Base-by-base conservation (phyloP, 2,329 filamentous ascomycete genomes). In the Colletotrichum sublineola region DNA sequence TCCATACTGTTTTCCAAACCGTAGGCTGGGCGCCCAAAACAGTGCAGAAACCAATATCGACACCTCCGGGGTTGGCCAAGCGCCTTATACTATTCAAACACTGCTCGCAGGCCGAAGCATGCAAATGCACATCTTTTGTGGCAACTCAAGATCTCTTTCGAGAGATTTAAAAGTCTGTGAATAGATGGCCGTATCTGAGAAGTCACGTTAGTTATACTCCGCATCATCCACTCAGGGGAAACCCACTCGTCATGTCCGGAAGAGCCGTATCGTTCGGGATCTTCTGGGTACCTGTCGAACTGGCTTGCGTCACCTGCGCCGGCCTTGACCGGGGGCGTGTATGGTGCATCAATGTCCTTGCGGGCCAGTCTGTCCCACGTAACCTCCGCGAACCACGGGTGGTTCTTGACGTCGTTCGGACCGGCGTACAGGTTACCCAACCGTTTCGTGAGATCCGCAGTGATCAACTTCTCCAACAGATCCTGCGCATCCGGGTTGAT, bases 311-410 rank as follows among this genome's bases (percentile, higher is more conserved):
- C 96, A 71, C 96, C 96, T 40, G 94, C 92, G 53, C 96, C 96
- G 53, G 94, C 95, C 81, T 96, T 93, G 74, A 99, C 96, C 0
- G 96, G 96, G 20, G 96, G 96, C 67, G 97, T 96, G 81, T 99
- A 99, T 6, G 96, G 96, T 48, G 96, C 96, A 83, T 99, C 96
- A 74, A 99, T 99, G 78, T 99, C 96, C 84, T 98, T 98, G 81
- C 95, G 93, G 48, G 93, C 92, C 77, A 99, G 85, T 74, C 96
- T 88, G 79, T 99, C 96, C 96, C 96, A 99, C 3, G 96, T 98
- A 63, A 99, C 96, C 84, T 99, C 96, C 9, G 94, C 89, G 80
- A 99, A 99, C 96, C 96, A 99, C 1, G 93, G 89, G 79, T 99
- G 96, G 77, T 91, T 93, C 89, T 98, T 98, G 76, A 99, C 95